Percentiles rank a stretch among this genome's conserved stretches.
Conservation (phyloP, 768 basidiomycete species). For the Rhizopogon vinicolor region DNA sequence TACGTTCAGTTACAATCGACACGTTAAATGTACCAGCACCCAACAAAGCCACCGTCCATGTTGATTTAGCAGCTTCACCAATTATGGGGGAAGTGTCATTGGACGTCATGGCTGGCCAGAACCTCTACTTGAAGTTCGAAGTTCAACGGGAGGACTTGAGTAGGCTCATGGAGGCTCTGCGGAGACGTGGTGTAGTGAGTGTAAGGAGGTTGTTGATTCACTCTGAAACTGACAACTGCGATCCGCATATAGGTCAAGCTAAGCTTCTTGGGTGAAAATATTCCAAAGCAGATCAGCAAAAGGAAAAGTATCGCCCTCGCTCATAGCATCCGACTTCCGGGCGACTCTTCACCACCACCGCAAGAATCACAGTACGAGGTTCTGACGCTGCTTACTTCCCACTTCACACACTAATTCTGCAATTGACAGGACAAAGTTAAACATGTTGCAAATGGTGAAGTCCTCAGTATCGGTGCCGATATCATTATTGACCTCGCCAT, state of each 20-base stretch:
- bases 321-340: conserved; percentile 18
- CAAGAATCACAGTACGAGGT: conserved; percentile 25
- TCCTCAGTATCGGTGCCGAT: too few relatives aligned
- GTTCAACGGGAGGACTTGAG: conserved; percentile 28
- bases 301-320: conserved; percentile 21
- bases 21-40: conserved; percentile 14
- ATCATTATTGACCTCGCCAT: background rate
- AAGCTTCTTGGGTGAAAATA: conserved; percentile 16
- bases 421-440: conserved; percentile 21
- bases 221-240: background rate
- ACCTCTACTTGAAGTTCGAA: conserved; percentile 31
- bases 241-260: conserved; percentile 21
- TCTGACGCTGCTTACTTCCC: background rate
- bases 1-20: conserved; percentile 20
- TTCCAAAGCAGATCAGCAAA: conserved; percentile 11
- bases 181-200: conserved; percentile 44
- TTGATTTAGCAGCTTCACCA: conserved; percentile 33
- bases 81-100: conserved; percentile 28
- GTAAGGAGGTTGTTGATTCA: background rate
- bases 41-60: conserved; percentile 21
- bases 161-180: conserved; percentile 38
- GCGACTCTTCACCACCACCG: conserved; percentile 15
- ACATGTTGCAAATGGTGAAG: conserved; percentile 24
- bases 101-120: conserved; percentile 15
- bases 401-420: background rate